These are phyloP conservation scores for Coemansia sp. DNA, from an alignment of 192 early-diverging fungal genomes.

Conservation along the genomic window DNA sequence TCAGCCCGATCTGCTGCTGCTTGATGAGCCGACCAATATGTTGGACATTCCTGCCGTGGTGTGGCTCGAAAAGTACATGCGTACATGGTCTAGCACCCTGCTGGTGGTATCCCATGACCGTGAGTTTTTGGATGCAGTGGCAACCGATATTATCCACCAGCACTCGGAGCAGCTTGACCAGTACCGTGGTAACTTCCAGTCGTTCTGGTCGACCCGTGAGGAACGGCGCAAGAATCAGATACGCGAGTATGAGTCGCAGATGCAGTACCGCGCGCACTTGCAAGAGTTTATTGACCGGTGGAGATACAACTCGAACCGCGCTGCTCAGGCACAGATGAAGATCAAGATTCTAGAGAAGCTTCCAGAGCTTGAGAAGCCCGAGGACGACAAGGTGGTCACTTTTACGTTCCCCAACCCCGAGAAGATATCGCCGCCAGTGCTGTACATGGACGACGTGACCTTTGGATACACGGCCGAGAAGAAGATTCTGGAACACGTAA, in stretches of 20 bases:
- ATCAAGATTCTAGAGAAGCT: constrained; percentile 98
- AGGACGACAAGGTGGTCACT: constrained; percentile 71
- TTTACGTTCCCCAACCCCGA: constrained; percentile 96
- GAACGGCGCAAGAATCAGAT: constrained; percentile 90
- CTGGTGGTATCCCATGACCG: constrained; percentile 98
- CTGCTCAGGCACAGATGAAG: constrained; percentile 95
- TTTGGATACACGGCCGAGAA: constrained; percentile 85
- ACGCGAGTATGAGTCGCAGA: constrained; percentile 95
- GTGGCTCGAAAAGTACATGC: constrained; percentile 94
- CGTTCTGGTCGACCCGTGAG: constrained; percentile 84
- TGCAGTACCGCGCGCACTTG: constrained; percentile 90
- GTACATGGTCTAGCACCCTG: constrained; percentile 87
- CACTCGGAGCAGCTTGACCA: constrained; percentile 91
- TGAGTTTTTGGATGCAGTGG: constrained; percentile 94
- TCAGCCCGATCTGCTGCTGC: constrained; percentile 83
- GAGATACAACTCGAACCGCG: constrained; percentile 98
- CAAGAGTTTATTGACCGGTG: constrained; percentile 99
- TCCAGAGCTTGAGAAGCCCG: constrained; percentile 85
- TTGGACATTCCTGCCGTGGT: constrained; percentile 96
- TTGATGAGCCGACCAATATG: constrained; percentile 94
- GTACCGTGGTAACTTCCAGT: constrained; percentile 93
- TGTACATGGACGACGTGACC: constrained; percentile 89
- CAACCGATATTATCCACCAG: constrained; percentile 96
- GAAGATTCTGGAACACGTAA: constrained; percentile 80
- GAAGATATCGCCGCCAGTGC: constrained; percentile 90